Evolutionary conservation across 1,284 basidiomycete species (phyloP), one percentile per base, ranked within the genome.

Genomic region (Prillingera fragicola): DNA sequence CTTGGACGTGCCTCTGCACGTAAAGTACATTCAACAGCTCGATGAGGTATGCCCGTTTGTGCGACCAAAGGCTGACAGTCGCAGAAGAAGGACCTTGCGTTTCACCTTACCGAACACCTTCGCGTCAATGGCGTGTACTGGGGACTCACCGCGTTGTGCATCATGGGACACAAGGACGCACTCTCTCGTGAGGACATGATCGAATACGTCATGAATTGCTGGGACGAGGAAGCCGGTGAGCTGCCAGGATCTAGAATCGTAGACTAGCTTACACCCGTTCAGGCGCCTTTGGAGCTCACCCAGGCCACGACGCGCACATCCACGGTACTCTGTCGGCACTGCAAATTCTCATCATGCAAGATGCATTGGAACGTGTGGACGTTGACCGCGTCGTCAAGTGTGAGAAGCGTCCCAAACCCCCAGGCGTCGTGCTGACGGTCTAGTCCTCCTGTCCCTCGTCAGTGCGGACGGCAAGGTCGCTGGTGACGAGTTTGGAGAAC

Each of bases 41-140:
- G 82, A 83, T 44, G 74, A 82, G 60, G 84, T 82, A 33, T 9
- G 22, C 22, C 15, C 42, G 52, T 41, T 50, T 37, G 36, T 17
- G 47, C 47, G 42, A 47, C 40, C 18, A 15, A n/a, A 14, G 23
- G 18, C 49, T 51, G 26, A 47, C 45, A 12, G 15, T 3, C 19
- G 4, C 64, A 90, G 87, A 84, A 79, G 68, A 83, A 84, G 52
- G 87, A 90, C 56, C 77, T 94, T n/a, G 77, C 80, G 1, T 98
- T 96, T 73, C 88, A 97, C 69, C 77, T 94, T 33, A 95, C 92
- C 0, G 79, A 90, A 8, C 94, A 98, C 71, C 78, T 98, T 8
- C 87, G 94, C 8, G 77, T 97, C 72, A 98, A 97, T 67, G 94
- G 91, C 8, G 78, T 97, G 14, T 98, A 97, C 71, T 99, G 94